Base-by-base conservation (phyloP, 306 rosid genomes). In the Acacia melanoxylon region DNA sequence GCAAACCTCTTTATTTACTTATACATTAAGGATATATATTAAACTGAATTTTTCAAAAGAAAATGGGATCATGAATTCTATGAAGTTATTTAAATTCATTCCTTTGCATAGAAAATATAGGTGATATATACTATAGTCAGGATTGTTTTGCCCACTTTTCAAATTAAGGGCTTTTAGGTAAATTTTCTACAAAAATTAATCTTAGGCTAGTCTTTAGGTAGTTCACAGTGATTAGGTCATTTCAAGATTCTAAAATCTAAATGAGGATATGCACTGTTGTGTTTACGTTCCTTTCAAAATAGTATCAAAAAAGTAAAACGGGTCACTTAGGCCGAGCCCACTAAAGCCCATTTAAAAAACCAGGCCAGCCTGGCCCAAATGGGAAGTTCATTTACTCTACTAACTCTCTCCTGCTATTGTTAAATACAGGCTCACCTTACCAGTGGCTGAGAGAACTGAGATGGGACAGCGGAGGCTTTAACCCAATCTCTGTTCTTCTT, bases 391-490 rank as follows among this genome's bases (percentile, higher is more conserved):
- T 29, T 62, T 27, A 33, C 19, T 62, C 4, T 5, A 3, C 40
- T 6, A 29, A 62, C 68, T 12, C 68, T 13, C 14, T 2, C 15
- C 11, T 29, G 3, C 42, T 13, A 29, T 29, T 29, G 42, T 48
- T 62, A 9, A 35, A 4, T 35, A 17, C 22, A 76, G 94, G 95
- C 45, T 91, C 97, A 17, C 95, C 94, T 25, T 82, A 78, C 73
- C 87, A 90, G 42, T 87, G 93, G 91, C 62, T 87, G 16, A 79
- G 86, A 72, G 93, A 88, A 74, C 85, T 84, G 25, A 87, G 85
- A 67, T 85, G 86, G 58, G 98, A 92, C 62, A 85, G 85, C 45
- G 81, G 93, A 59, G 90, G 92, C 63, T 46, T 85, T 37, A 88
- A 82, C 58, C 89, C 94, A 58, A 78, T 93, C 80, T 56, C 74